Conservation (phyloP, 495 filamentous ascomycete species). For the Aspergillus leporis region DNA sequence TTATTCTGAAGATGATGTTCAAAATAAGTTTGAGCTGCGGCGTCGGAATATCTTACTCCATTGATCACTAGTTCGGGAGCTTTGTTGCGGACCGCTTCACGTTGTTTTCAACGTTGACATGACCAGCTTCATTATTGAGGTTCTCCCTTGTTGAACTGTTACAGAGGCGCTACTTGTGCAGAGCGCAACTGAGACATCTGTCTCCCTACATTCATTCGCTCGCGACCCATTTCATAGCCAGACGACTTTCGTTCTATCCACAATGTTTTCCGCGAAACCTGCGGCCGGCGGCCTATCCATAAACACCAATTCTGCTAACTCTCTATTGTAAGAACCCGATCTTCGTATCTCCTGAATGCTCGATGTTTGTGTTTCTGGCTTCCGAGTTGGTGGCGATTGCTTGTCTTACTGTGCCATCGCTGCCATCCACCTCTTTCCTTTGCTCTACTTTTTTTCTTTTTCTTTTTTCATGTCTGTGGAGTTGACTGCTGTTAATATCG, state of each 20-base stretch:
- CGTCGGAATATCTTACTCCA: conserved; percentile 22
- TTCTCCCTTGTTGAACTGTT: not conserved
- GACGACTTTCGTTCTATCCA: conserved; percentile 19
- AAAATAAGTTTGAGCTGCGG: conserved; percentile 5
- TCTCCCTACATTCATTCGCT: not conserved
- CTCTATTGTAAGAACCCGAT: conserved; percentile 60
- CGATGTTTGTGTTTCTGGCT: not conserved
- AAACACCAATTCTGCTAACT: conserved; percentile 73
- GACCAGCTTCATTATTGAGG: conserved; percentile 1
- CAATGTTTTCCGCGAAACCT: conserved; percentile 62
- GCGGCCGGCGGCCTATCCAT: conserved; percentile 65
- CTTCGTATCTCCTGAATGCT: not conserved
- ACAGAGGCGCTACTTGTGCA: not conserved
- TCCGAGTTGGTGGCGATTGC: not conserved
- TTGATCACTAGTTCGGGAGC: conserved; percentile 8
- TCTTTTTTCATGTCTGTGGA: too few relatives aligned
- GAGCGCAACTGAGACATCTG: not conserved
- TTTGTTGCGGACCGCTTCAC: conserved; percentile 2
- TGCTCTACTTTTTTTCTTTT: too few relatives aligned
- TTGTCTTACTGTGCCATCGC: conserved; percentile 4
- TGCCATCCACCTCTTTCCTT: conserved; percentile 3
- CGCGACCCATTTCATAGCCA: not conserved
- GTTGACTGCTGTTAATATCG: too few relatives aligned
- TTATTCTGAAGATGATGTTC: not conserved
- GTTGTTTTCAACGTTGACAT: conserved; percentile 14